Percentiles rank a stretch among this genome's conserved stretches.
Evolutionary conservation across 345 rosid species (phyloP).

Genomic region (Linum trigynum): DNA sequence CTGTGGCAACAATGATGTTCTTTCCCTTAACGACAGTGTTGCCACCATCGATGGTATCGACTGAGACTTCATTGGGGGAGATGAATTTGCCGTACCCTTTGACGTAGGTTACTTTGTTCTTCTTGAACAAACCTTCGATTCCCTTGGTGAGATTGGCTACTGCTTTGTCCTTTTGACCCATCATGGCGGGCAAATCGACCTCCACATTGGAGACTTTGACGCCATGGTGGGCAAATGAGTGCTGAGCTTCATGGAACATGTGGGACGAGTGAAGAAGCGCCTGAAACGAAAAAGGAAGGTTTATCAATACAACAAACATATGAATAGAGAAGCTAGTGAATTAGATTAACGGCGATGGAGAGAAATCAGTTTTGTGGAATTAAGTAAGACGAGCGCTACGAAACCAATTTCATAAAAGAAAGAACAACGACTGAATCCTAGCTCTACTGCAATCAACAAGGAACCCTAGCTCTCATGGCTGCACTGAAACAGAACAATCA

Average conservation of each 20-base stretch:
- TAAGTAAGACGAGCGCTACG: not conserved
- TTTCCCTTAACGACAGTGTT: constrained; percentile 76
- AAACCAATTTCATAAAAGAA: too few relatives aligned
- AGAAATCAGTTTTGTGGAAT: too few relatives aligned
- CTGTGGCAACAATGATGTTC: constrained; percentile 83
- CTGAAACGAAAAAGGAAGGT: constrained; percentile 25
- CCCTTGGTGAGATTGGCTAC: constrained; percentile 78
- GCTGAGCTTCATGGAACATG: constrained; percentile 91
- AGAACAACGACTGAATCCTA: too few relatives aligned
- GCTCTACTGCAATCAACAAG: too few relatives aligned
- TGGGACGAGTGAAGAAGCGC: constrained; percentile 99
- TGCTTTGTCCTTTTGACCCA: constrained; percentile 94
- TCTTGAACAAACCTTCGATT: constrained; percentile 93
- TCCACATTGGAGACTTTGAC: constrained; percentile 85
- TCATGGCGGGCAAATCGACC: constrained; percentile 92
- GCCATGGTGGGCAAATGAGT: constrained; percentile 78
- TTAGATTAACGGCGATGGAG: too few relatives aligned
- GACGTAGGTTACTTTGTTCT: constrained; percentile 89
- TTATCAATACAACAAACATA: not conserved
- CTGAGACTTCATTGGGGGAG: constrained; percentile 85
- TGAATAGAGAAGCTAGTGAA: not conserved
- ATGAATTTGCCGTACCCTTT: constrained; percentile 88
- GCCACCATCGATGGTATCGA: constrained; percentile 71
- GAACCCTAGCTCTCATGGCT: too few relatives aligned
- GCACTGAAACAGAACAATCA: not conserved